A percentile compares a stretch with the other conserved stretches of the same genome.
Conservation (phyloP, 1,284 basidiomycete genomes). For the Amylostereum chailletii region DNA sequence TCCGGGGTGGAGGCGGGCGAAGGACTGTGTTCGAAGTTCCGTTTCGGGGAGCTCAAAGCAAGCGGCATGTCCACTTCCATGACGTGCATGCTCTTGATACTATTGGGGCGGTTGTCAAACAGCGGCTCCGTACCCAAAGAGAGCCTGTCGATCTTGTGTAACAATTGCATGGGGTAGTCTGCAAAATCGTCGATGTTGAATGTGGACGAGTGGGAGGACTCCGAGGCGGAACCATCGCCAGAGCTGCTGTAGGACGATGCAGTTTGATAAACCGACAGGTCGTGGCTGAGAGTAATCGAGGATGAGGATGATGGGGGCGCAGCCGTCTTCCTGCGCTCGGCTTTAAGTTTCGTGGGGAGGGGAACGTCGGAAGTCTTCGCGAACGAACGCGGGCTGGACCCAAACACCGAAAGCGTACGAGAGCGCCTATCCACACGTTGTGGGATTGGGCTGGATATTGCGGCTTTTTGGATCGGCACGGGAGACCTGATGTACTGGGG, state of each 20-base stretch:
- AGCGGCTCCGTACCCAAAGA: conserved; percentile 7
- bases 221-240: neutral
- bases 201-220: neutral
- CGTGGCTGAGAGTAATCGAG: neutral
- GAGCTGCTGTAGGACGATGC: neutral
- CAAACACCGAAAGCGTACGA: neutral
- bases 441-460: too few species aligned
- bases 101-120: conserved; percentile 1
- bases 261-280: neutral
- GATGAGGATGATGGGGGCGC: neutral
- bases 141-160: neutral
- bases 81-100: conserved; percentile 9
- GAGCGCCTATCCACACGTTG: too few species aligned
- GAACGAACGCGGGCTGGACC: neutral
- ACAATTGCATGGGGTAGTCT: neutral
- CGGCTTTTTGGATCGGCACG: too few species aligned
- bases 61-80: conserved; percentile 9
- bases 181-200: neutral
- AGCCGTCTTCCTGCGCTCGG: neutral
- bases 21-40: neutral
- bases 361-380: neutral
- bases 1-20: conserved; percentile 1
- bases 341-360: neutral
- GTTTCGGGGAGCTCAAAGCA: neutral
- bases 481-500: too few species aligned